Percentiles rank a stretch among this genome's conserved stretches.
These are phyloP conservation scores for Jacaranda mimosifolia DNA, from an alignment of 257 asterid genomes.

Conservation along the genomic window DNA sequence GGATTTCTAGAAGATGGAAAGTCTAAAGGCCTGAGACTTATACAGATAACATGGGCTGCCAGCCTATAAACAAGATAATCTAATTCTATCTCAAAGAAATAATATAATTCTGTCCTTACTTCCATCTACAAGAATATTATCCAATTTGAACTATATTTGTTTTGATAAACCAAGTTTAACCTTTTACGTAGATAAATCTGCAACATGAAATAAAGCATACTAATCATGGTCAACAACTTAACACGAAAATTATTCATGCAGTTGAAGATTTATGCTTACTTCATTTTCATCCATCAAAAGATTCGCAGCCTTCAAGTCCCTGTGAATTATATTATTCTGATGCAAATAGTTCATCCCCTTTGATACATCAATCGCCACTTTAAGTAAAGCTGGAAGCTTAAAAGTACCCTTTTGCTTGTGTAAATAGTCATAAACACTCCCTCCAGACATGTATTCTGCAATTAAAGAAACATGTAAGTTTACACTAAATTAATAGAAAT, in stretches of 20 bases:
- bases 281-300: constrained; percentile 89
- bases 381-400: constrained; percentile 76
- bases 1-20: background rate
- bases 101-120: background rate
- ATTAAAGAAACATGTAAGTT: constrained; percentile 26
- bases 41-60: background rate
- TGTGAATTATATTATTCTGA: constrained; percentile 86
- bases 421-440: constrained; percentile 84
- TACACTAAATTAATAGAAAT: constrained; percentile 22
- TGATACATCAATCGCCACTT: constrained; percentile 83
- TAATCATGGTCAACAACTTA: background rate
- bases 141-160: background rate
- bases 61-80: constrained; percentile 8
- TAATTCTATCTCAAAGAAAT: background rate
- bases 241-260: background rate
- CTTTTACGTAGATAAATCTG: constrained; percentile 6
- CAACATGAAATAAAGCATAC: constrained; percentile 3
- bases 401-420: constrained; percentile 87
- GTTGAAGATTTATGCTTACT: constrained; percentile 48
- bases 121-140: constrained; percentile 10
- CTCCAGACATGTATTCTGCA: constrained; percentile 90
- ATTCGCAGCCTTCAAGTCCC: constrained; percentile 93
- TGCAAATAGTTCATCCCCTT: constrained; percentile 94
- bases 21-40: constrained; percentile 12
- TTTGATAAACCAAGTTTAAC: constrained; percentile 13